Base-by-base conservation (phyloP, 441 rosid genomes). In the Croton setiger region DNA sequence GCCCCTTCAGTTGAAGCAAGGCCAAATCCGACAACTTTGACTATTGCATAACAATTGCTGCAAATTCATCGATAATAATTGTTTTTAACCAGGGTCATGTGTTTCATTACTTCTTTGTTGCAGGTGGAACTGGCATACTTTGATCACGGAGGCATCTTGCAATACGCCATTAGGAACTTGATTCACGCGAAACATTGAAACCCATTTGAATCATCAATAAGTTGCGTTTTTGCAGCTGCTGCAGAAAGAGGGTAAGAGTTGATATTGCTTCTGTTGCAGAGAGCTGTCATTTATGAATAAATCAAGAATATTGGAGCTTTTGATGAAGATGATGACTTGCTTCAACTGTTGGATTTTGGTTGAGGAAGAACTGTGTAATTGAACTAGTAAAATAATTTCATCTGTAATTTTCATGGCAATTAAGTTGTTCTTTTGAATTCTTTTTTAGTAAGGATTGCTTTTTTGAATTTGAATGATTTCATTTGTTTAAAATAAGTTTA, bases 91-190 rank as follows among this genome's bases (percentile, higher is more conserved):
- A 11, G 6, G 0, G n/a, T n/a, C 53, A 37, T 4, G 15, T 39
- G 59, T 45, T 69, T 39, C 17, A 15, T 49, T 39, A 45, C 66
- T 45, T 39, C 41, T 36, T 52, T 72, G 80, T 72, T n/a, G n/a
- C n/a, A 92, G 98, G 98, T 90, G 81, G 98, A 90, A 60, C 76
- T 90, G 82, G 96, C 86, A 13, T 92, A 92, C 75, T 92, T 90
- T 64, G 80, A 90, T 54, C 98, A 92, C 17, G 98, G 96, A 64
- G 96, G 98, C 80, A 90, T 92, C 67, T 74, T 90, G 84, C 98
- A 85, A 58, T 92, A 87, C 33, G 98, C 80, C 49, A 92, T 92
- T 76, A 81, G 98, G 77, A 90, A 88, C 84, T 75, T 92, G 83
- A 87, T 86, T 66, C 72, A 74, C n/a, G 67, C 78, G 0, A 76